phyloP scores from a whole-genome alignment of 176 grass and related monocot species.

The Hordeum marinum region DNA sequence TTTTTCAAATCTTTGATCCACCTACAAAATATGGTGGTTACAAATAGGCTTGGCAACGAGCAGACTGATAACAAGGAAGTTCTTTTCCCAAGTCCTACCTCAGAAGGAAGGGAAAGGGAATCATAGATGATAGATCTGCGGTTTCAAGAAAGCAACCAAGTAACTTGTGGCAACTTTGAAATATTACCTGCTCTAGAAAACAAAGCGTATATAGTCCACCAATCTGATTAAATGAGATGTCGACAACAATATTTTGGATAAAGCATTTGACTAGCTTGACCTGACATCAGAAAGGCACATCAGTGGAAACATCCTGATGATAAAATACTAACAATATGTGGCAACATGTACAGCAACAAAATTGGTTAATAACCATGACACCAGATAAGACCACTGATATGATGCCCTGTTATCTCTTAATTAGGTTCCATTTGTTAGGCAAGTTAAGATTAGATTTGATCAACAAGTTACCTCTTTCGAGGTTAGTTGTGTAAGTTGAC shows the following conservation, averaged over 20 bases:
- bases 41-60: background rate
- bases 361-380: background rate
- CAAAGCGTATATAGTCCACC: constrained; percentile 80
- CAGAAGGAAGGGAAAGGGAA: background rate
- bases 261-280: constrained; percentile 91
- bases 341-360: background rate
- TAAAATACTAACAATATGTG: constrained; percentile 4
- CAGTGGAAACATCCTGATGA: background rate
- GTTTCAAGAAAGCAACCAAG: constrained; percentile 17
- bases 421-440: background rate
- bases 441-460: background rate
- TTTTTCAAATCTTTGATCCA: constrained; percentile 69
- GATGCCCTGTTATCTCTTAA: background rate
- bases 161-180: background rate
- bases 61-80: constrained; percentile 1
- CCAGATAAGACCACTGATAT: background rate
- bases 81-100: background rate
- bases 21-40: constrained; percentile 41
- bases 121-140: background rate
- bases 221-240: constrained; percentile 93
- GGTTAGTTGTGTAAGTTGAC: background rate
- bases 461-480: background rate
- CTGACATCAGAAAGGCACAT: constrained; percentile 47
- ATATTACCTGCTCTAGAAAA: constrained; percentile 53
- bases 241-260: constrained; percentile 83